phyloP scores from a whole-genome alignment of 2,329 filamentous ascomycete species.

The Pestalotiopsis sp. region DNA sequence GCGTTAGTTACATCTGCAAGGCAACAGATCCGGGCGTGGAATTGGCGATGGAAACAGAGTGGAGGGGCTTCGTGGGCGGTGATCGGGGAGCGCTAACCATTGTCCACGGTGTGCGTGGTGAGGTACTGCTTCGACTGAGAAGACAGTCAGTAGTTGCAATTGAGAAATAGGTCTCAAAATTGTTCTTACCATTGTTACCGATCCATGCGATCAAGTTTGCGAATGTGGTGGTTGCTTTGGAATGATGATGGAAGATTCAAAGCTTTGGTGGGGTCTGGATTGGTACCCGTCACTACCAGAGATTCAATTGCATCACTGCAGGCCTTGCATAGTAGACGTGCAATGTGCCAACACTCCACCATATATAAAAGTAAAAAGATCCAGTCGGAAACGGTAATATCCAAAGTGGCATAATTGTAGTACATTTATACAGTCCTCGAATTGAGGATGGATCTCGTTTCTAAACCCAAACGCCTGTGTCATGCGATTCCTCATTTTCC shows the following conservation, averaged over 20 bases:
- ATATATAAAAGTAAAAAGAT: background rate
- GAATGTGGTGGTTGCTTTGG: slow-evolving; percentile 18
- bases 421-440: slow-evolving; percentile 11
- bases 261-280: slow-evolving; percentile 29
- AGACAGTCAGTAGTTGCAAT: background rate
- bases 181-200: slow-evolving; percentile 40
- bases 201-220: slow-evolving; percentile 32
- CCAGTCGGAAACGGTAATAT: background rate
- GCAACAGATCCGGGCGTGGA: background rate
- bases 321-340: background rate
- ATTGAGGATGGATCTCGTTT: background rate
- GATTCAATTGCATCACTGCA: slow-evolving; percentile 11
- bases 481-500: slow-evolving; percentile 7
- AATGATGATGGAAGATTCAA: slow-evolving; percentile 19
- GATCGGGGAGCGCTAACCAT: slow-evolving; percentile 58
- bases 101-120: slow-evolving; percentile 85
- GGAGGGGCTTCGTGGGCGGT: slow-evolving; percentile 23
- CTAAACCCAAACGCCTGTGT: slow-evolving; percentile 23
- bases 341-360: background rate
- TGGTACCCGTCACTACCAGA: background rate
- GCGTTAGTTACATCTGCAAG: background rate
- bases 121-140: slow-evolving; percentile 95
- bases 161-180: background rate
- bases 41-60: slow-evolving; percentile 10
- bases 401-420: background rate